phyloP scores from a whole-genome alignment of 225 moss, liverwort and hornwort genomes.

The Marchantia polymorpha region DNA sequence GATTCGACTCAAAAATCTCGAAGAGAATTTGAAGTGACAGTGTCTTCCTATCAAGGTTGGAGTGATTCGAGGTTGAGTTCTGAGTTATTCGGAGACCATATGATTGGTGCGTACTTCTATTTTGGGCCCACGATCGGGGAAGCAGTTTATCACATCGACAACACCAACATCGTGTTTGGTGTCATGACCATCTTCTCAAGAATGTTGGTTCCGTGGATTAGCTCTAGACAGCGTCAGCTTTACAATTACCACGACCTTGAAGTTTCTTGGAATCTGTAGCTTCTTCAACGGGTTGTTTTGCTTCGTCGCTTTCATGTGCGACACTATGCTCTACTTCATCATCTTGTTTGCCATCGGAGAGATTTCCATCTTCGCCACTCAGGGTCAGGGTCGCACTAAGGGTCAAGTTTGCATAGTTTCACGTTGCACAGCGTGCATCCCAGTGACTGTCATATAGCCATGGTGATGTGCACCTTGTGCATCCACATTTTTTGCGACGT shows the following conservation, averaged over 20 bases:
- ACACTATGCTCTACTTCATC: conserved; percentile 55
- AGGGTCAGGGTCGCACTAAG: too few relatives aligned
- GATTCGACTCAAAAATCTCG: too few relatives aligned
- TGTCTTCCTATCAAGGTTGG: too few relatives aligned
- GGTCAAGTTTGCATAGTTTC: conserved; percentile 73
- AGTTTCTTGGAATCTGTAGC: conserved; percentile 65
- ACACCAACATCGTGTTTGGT: conserved; percentile 86
- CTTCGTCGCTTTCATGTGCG: conserved; percentile 58
- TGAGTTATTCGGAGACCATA: too few relatives aligned
- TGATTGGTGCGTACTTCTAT: conserved; percentile 90
- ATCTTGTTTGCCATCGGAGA: conserved; percentile 80
- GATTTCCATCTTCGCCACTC: conserved; percentile 85
- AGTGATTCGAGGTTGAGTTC: too few relatives aligned
- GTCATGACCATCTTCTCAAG: conserved; percentile 83
- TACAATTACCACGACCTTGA: conserved; percentile 75
- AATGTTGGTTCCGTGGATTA: conserved; percentile 78
- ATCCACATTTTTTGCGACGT: conserved; percentile 98
- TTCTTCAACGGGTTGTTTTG: conserved; percentile 63
- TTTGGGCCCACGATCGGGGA: conserved; percentile 96
- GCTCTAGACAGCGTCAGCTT: conserved; percentile 75
- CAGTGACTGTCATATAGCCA: conserved; percentile 67
- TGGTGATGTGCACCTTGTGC: conserved; percentile 86
- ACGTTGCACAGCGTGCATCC: conserved; percentile 85
- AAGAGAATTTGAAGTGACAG: too few relatives aligned
- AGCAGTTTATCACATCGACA: conserved; percentile 75